phyloP scores from a whole-genome alignment of 1,284 basidiomycete genomes.

The Microbotryomycetes sp. region DNA sequence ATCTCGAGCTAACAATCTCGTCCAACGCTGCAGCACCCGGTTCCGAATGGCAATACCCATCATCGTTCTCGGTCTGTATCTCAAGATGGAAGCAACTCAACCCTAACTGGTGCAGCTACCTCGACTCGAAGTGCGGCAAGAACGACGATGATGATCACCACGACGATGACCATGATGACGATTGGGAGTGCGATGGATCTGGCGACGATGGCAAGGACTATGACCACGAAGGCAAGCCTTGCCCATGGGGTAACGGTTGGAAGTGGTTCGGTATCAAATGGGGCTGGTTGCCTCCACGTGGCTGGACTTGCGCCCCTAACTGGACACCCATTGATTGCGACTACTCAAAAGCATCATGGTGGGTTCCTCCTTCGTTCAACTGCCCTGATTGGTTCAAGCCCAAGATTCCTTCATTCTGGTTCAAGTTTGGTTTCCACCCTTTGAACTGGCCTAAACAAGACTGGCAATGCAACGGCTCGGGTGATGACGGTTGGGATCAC shows the following conservation, averaged over 20 bases:
- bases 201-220: background rate
- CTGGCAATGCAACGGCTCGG: background rate
- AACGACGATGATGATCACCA: background rate
- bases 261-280: background rate
- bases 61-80: background rate
- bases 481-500: background rate
- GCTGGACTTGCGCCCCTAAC: background rate
- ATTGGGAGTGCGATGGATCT: background rate
- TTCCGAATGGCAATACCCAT: background rate
- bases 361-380: background rate
- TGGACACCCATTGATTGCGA: background rate
- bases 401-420: background rate
- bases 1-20: too few species aligned
- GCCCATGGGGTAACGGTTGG: background rate
- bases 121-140: background rate
- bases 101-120: background rate
- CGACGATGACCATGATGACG: background rate
- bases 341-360: background rate
- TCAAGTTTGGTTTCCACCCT: background rate
- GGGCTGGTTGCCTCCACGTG: background rate
- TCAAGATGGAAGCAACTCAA: background rate
- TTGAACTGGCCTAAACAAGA: background rate
- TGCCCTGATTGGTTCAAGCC: background rate
- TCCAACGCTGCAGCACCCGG: background rate
- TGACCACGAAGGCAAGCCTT: background rate